A percentile compares a stretch with the other conserved stretches of the same genome.
Conservation (phyloP, 208 protist species). For the Acanthamoeba sp. region DNA sequence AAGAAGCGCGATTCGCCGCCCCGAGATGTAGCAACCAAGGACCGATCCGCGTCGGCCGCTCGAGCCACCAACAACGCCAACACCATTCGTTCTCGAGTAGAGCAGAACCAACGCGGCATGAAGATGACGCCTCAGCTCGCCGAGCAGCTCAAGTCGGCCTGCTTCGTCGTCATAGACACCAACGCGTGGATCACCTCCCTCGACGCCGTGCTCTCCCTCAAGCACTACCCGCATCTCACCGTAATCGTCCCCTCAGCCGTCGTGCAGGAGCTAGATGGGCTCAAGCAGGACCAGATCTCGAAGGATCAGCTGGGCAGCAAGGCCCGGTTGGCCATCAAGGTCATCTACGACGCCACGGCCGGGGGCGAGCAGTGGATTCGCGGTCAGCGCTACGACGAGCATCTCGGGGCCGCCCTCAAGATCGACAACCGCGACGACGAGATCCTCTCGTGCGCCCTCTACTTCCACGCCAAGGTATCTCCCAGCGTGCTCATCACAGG, state of each 20-base stretch:
- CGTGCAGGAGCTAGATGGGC: conserved; percentile 44
- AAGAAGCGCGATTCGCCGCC: background rate
- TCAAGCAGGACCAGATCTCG: conserved; percentile 34
- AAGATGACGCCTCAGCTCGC: conserved; percentile 7
- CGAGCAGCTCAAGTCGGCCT: conserved; percentile 26
- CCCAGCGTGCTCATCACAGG: conserved; percentile 23
- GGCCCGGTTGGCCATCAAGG: conserved; percentile 24
- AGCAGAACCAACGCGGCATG: background rate
- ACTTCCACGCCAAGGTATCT: background rate
- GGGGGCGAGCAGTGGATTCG: background rate
- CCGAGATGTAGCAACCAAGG: background rate
- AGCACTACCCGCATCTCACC: background rate
- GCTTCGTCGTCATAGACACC: conserved; percentile 38
- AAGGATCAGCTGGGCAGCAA: conserved; percentile 1
- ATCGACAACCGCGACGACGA: conserved; percentile 39
- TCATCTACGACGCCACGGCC: conserved; percentile 6
- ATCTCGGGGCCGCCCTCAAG: background rate
- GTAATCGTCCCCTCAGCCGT: conserved; percentile 38
- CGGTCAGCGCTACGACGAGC: conserved; percentile 14
- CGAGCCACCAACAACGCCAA: background rate
- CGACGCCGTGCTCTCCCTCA: conserved; percentile 33
- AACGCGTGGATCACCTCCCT: conserved; percentile 25
- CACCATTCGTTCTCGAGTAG: background rate
- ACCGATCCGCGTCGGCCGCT: background rate
- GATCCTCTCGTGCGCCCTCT: conserved; percentile 57